A percentile compares a stretch with the other conserved stretches of the same genome.
Evolutionary conservation across 2,329 filamentous ascomycete species (phyloP).

Genomic region (Claviceps sorghi): DNA sequence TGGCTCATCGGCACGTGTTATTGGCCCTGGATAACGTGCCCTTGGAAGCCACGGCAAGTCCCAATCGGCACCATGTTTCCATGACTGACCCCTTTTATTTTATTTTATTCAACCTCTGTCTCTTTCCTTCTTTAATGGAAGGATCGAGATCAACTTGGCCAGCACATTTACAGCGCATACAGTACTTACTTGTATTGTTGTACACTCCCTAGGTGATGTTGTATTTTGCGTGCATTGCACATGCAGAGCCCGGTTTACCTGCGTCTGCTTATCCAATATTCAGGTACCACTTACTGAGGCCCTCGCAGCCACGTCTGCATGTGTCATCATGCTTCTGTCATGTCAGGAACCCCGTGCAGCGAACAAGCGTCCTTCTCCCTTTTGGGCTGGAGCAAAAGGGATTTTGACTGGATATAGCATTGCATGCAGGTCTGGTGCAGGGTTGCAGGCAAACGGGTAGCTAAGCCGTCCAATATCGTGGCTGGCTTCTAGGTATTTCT

Average conservation of each 20-base stretch:
- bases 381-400: not conserved
- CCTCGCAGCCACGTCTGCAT: not conserved
- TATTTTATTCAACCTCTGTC: not conserved
- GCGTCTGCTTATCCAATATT: not conserved
- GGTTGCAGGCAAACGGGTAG: too few species aligned
- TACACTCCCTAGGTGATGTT: too few species aligned
- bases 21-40: not conserved
- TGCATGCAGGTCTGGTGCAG: too few species aligned
- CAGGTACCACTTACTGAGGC: not conserved
- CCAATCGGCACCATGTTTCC: not conserved
- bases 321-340: not conserved
- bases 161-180: not conserved
- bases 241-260: not conserved
- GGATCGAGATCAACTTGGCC: not conserved
- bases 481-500: too few species aligned
- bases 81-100: too few species aligned
- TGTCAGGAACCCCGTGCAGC: not conserved
- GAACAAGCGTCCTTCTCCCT: not conserved
- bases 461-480: too few species aligned
- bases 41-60: not conserved
- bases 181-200: not conserved
- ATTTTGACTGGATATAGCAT: not conserved
- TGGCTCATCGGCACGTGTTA: not conserved
- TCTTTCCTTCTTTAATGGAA: not conserved
- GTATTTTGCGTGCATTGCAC: not conserved